These are phyloP conservation scores for Quercus wislizeni DNA, from an alignment of 306 rosid genomes.

Conservation along the genomic window DNA sequence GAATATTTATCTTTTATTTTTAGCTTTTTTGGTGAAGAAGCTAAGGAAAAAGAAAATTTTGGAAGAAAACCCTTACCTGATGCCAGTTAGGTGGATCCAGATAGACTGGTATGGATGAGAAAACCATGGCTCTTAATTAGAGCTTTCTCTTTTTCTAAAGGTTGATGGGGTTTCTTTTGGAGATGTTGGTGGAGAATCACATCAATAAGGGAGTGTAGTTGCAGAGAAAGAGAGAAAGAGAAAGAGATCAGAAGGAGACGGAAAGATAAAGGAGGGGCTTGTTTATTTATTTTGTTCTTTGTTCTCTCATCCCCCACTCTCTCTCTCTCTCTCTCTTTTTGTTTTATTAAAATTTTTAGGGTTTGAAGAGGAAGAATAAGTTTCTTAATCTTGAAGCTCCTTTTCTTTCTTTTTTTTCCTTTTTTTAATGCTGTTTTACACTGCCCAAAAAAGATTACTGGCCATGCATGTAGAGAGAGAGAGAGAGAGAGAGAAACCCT, in stretches of 20 bases:
- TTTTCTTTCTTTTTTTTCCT: neutral
- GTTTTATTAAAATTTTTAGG: slow-evolving; percentile 41
- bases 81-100: slow-evolving; percentile 90
- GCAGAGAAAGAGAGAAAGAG: slow-evolving; percentile 39
- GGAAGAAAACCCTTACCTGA: slow-evolving; percentile 47
- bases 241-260: slow-evolving; percentile 48
- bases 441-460: slow-evolving; percentile 26
- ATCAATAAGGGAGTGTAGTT: slow-evolving; percentile 49
- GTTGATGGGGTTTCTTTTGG: slow-evolving; percentile 56
- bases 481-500: slow-evolving; percentile 27
- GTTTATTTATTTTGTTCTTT: slow-evolving; percentile 41
- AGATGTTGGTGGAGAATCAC: slow-evolving; percentile 76
- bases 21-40: slow-evolving; percentile 58
- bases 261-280: slow-evolving; percentile 69
- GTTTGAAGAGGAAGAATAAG: slow-evolving; percentile 38
- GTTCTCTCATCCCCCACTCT: neutral
- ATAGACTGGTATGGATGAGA: slow-evolving; percentile 71
- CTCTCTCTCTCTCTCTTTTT: slow-evolving; percentile 35
- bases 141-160: slow-evolving; percentile 64
- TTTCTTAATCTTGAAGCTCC: slow-evolving; percentile 50
- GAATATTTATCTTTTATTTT: slow-evolving; percentile 40
- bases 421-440: slow-evolving; percentile 29
- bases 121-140: slow-evolving; percentile 65
- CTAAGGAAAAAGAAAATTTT: neutral
- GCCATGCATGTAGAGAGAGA: slow-evolving; percentile 38